Evolutionary conservation across 2,329 filamentous ascomycete species (phyloP).

Genomic region (Rhytidhysteron rufulum): DNA sequence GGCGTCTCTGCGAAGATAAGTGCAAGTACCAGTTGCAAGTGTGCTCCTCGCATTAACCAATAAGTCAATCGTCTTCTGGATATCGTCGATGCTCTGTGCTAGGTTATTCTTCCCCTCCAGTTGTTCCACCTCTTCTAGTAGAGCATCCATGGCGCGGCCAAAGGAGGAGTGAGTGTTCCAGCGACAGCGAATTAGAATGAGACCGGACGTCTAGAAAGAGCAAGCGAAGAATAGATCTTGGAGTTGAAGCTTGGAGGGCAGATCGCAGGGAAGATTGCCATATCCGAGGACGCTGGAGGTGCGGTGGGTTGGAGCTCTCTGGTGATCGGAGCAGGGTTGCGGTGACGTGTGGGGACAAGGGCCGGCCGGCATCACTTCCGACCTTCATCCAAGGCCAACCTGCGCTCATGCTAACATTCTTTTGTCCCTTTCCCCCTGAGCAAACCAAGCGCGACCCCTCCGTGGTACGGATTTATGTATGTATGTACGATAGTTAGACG

Average conservation of each 20-base stretch:
- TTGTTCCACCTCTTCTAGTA: constrained; percentile 71
- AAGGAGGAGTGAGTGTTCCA: constrained; percentile 1
- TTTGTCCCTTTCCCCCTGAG: too few species aligned
- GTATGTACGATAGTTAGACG: too few species aligned
- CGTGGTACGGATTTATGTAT: too few species aligned
- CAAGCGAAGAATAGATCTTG: too few species aligned
- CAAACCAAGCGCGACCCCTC: too few species aligned
- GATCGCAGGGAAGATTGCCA: constrained; percentile 5
- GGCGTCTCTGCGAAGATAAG: constrained; percentile 2
- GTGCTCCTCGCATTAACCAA: constrained; percentile 69
- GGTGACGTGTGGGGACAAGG: constrained; percentile 1
- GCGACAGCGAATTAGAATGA: too few species aligned
- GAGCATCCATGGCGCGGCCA: constrained; percentile 51
- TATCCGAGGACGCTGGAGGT: constrained; percentile 3
- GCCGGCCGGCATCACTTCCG: background rate
- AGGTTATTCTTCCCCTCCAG: constrained; percentile 68
- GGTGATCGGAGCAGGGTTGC: background rate
- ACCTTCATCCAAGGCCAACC: background rate
- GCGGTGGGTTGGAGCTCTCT: constrained; percentile 4
- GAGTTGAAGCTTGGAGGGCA: too few species aligned
- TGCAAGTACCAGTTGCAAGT: constrained; percentile 58
- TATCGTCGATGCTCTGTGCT: constrained; percentile 68
- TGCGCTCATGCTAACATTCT: background rate
- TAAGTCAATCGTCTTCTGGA: constrained; percentile 77
- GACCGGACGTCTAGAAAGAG: too few species aligned